A percentile compares a stretch with the other conserved stretches of the same genome.
These are phyloP conservation scores for Kuraishia piskuri DNA, from an alignment of 805 yeast genomes.

Conservation along the genomic window DNA sequence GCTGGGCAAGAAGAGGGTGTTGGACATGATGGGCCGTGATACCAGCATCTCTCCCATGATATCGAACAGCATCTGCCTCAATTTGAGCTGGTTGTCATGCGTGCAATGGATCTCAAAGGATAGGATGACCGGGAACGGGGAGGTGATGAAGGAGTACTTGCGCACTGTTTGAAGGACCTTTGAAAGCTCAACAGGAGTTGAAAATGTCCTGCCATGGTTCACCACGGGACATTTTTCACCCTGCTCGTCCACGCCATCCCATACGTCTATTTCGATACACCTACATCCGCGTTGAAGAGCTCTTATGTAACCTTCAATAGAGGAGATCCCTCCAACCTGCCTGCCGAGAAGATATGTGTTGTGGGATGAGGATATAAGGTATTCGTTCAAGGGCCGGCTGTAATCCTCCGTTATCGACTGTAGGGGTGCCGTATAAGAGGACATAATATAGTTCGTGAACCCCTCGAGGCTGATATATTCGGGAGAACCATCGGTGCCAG, in stretches of 20 bases:
- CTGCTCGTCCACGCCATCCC: slow-evolving; percentile 62
- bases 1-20: slow-evolving; percentile 42
- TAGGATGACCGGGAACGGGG: slow-evolving; percentile 78
- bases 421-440: slow-evolving; percentile 20
- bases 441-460: slow-evolving; percentile 22
- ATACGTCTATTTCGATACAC: slow-evolving; percentile 89
- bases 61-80: slow-evolving; percentile 43
- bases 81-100: slow-evolving; percentile 52
- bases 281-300: slow-evolving; percentile 89
- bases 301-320: slow-evolving; percentile 82
- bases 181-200: slow-evolving; percentile 59
- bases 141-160: slow-evolving; percentile 81
- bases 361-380: slow-evolving; percentile 88
- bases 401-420: slow-evolving; percentile 26
- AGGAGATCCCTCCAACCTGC: slow-evolving; percentile 80
- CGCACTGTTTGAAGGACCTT: slow-evolving; percentile 67
- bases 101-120: slow-evolving; percentile 84
- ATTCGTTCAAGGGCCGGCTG: slow-evolving; percentile 68
- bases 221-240: slow-evolving; percentile 65
- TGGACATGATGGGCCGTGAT: slow-evolving; percentile 23
- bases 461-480: slow-evolving; percentile 16
- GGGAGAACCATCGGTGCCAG: slow-evolving; percentile 8
- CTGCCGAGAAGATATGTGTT: slow-evolving; percentile 87
- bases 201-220: slow-evolving; percentile 81
- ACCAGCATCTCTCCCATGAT: slow-evolving; percentile 53